Percentiles rank a stretch among this genome's conserved stretches.
phyloP scores from a whole-genome alignment of 805 yeast species.

The Teunomyces tritomae region DNA sequence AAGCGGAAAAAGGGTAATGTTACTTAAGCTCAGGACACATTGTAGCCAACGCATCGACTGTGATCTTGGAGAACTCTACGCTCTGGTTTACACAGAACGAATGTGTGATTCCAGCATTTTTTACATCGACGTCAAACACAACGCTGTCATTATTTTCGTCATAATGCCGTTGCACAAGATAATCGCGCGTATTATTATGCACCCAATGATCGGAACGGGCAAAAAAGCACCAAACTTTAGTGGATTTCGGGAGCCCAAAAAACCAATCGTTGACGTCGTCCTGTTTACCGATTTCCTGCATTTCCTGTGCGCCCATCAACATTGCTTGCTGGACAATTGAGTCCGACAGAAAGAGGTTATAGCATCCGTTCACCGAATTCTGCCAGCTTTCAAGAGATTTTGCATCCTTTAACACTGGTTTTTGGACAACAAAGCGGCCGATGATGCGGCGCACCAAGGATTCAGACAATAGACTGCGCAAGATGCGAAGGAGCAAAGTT shows the following conservation, averaged over 20 bases:
- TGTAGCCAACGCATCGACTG: constrained; percentile 18
- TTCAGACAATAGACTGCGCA: constrained; percentile 33
- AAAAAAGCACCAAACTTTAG: constrained; percentile 53
- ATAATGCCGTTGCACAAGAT: constrained; percentile 37
- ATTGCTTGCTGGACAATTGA: constrained; percentile 53
- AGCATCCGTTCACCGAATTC: constrained; percentile 42
- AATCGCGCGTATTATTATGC: constrained; percentile 46
- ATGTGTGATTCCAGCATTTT: constrained; percentile 46
- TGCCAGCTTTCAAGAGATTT: constrained; percentile 27
- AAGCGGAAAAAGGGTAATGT: neutral
- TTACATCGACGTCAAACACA: constrained; percentile 29
- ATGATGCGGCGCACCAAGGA: constrained; percentile 20
- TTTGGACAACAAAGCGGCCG: constrained; percentile 21
- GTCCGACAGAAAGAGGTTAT: constrained; percentile 39
- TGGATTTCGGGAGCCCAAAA: constrained; percentile 24
- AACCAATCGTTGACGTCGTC: constrained; percentile 53
- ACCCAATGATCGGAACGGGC: constrained; percentile 71
- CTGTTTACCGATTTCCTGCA: constrained; percentile 44
- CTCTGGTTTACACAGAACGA: constrained; percentile 62
- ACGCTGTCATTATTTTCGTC: constrained; percentile 25
- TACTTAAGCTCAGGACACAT: constrained; percentile 1
- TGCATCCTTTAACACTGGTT: constrained; percentile 16
- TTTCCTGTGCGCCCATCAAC: constrained; percentile 58
- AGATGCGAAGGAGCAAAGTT: constrained; percentile 18
- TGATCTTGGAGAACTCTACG: constrained; percentile 46